Evolutionary conservation across 768 basidiomycete genomes (phyloP).

Genomic region (Tylopilus plumbeoviolaceoides): DNA sequence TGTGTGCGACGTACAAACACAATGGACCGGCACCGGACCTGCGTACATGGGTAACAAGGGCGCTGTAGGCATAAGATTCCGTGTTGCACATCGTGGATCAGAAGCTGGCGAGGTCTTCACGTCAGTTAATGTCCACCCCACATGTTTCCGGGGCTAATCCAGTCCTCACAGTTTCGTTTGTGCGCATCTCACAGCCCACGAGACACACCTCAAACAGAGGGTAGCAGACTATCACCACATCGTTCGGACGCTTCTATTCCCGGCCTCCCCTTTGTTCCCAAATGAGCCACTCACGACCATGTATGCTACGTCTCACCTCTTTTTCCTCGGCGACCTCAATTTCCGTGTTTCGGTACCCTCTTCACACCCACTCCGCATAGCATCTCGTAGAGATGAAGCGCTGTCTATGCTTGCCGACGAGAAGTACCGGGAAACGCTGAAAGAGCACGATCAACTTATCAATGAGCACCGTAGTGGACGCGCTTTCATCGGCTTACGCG

Average conservation of each 20-base stretch:
- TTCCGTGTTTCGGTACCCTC: constrained; percentile 73
- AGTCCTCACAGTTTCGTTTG: constrained; percentile 68
- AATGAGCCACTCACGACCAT: constrained; percentile 51
- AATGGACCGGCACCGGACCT: constrained; percentile 72
- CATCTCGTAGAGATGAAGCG: constrained; percentile 35
- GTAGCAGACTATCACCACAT: constrained; percentile 81
- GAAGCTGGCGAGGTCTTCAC: constrained; percentile 74
- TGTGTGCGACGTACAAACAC: constrained; percentile 63
- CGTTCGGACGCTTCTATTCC: constrained; percentile 75
- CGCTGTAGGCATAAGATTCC: constrained; percentile 84
- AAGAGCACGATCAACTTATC: constrained; percentile 70
- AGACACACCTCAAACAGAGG: constrained; percentile 56
- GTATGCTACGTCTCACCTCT: constrained; percentile 84
- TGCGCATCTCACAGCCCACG: constrained; percentile 87
- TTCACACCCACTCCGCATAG: constrained; percentile 42
- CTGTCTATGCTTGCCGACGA: constrained; percentile 44
- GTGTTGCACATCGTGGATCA: constrained; percentile 53
- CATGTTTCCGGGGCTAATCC: constrained; percentile 2
- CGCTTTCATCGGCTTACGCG: constrained; percentile 68
- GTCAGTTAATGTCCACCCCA: constrained; percentile 43
- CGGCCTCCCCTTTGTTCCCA: constrained; percentile 41
- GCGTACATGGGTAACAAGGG: constrained; percentile 92
- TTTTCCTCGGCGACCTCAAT: constrained; percentile 93
- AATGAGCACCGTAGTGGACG: constrained; percentile 59
- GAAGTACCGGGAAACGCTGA: constrained; percentile 52